phyloP scores from a whole-genome alignment of 2,329 filamentous ascomycete genomes.

The Xylariaceae sp. region DNA sequence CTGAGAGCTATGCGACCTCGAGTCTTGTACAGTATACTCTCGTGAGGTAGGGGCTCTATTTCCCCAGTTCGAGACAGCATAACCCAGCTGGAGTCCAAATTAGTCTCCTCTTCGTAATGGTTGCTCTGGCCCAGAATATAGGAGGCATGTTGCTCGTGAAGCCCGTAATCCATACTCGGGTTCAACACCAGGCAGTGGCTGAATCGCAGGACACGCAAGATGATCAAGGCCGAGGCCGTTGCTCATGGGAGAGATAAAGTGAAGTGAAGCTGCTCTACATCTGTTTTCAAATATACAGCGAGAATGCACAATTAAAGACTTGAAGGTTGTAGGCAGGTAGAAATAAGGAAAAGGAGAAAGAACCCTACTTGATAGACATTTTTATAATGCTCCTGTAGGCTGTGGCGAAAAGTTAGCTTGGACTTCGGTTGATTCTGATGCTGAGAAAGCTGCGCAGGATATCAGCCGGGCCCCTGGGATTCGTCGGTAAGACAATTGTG shows the following conservation, averaged over 20 bases:
- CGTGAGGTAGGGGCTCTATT: slow-evolving; percentile 79
- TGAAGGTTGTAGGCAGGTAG: slow-evolving; percentile 1
- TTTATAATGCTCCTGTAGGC: slow-evolving; percentile 27
- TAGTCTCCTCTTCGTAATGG: slow-evolving; percentile 42
- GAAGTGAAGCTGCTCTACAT: slow-evolving; percentile 22
- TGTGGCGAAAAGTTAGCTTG: slow-evolving; percentile 29
- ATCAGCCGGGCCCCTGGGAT: slow-evolving; percentile 35
- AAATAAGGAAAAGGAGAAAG: slow-evolving; percentile 20
- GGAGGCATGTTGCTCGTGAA: slow-evolving; percentile 42
- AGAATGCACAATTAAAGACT: neutral
- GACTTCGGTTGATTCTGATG: slow-evolving; percentile 18
- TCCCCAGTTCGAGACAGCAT: slow-evolving; percentile 73
- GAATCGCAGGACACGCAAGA: slow-evolving; percentile 16
- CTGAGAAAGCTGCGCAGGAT: slow-evolving; percentile 24
- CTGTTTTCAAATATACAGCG: slow-evolving; percentile 15
- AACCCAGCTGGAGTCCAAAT: slow-evolving; percentile 68
- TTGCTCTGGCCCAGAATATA: slow-evolving; percentile 39
- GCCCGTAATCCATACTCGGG: slow-evolving; percentile 33
- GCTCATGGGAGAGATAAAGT: slow-evolving; percentile 17
- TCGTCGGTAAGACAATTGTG: slow-evolving; percentile 33
- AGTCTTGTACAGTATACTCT: slow-evolving; percentile 75
- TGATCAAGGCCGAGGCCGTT: slow-evolving; percentile 14
- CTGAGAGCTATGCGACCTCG: slow-evolving; percentile 73
- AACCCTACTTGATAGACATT: slow-evolving; percentile 39
- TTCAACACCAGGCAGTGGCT: slow-evolving; percentile 12